A percentile compares a stretch with the other conserved stretches of the same genome.
These are phyloP conservation scores for Metarhizium guizhouense DNA, from an alignment of 2,329 filamentous ascomycete species.

Conservation along the genomic window DNA sequence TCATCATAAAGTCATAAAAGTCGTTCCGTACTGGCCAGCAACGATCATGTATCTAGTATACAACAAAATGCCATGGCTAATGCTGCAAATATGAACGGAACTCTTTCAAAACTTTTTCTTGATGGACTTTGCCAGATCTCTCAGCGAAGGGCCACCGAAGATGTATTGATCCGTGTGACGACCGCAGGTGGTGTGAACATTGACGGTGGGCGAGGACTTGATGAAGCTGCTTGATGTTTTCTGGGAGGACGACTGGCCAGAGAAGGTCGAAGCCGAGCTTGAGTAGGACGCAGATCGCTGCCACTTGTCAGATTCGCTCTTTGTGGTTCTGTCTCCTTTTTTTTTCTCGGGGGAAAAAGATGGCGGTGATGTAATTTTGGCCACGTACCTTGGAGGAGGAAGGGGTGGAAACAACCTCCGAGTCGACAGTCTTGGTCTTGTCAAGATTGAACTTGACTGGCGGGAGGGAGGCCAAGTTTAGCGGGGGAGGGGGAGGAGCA, in stretches of 20 bases:
- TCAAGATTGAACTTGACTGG: slow-evolving; percentile 12
- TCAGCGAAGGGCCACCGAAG: slow-evolving; percentile 38
- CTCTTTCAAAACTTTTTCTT: slow-evolving; percentile 19
- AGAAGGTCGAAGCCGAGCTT: slow-evolving; percentile 16
- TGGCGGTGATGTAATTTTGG: neutral
- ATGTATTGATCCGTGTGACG: slow-evolving; percentile 45
- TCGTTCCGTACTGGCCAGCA: slow-evolving; percentile 20
- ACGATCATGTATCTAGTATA: slow-evolving; percentile 10
- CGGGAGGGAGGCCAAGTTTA: slow-evolving; percentile 7
- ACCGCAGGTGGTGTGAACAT: slow-evolving; percentile 46
- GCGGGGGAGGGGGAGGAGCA: slow-evolving; percentile 7
- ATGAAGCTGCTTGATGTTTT: slow-evolving; percentile 23
- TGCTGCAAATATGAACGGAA: neutral
- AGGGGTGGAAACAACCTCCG: slow-evolving; percentile 11
- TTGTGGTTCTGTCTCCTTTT: neutral
- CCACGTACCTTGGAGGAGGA: slow-evolving; percentile 14
- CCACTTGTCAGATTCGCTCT: slow-evolving; percentile 12
- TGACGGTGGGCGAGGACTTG: slow-evolving; percentile 33
- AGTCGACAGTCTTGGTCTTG: slow-evolving; percentile 14
- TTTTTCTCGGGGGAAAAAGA: neutral
- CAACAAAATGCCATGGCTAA: slow-evolving; percentile 5
- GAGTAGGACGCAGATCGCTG: slow-evolving; percentile 21
- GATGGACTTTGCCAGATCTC: slow-evolving; percentile 33
- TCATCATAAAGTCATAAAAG: slow-evolving; percentile 7
- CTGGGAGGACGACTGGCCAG: slow-evolving; percentile 16